phyloP scores from a whole-genome alignment of 2,329 filamentous ascomycete genomes.

The Fusarium napiforme region DNA sequence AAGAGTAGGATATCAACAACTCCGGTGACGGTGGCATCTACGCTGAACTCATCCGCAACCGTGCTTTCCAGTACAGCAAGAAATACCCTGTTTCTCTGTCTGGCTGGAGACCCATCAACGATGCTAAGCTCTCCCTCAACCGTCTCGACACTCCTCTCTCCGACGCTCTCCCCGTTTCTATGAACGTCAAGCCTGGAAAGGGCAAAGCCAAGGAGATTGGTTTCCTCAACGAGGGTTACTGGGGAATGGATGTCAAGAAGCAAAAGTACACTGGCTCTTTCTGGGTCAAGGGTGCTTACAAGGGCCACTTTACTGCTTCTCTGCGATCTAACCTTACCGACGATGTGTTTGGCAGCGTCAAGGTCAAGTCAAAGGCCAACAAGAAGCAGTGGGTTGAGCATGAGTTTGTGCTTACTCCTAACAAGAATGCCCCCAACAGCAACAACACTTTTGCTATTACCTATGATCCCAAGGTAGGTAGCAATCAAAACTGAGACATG shows the following conservation, averaged over 20 bases:
- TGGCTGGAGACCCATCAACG: conserved; percentile 58
- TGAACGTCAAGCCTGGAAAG: conserved; percentile 55
- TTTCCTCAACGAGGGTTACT: conserved; percentile 65
- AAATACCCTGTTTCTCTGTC: conserved; percentile 56
- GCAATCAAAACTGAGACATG: rapidly evolving
- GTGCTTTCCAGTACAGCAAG: conserved; percentile 71
- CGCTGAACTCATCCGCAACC: conserved; percentile 75
- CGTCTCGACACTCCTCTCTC: conserved; percentile 61
- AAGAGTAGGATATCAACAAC: conserved; percentile 68
- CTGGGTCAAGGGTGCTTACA: conserved; percentile 62
- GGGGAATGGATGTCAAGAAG: conserved; percentile 65
- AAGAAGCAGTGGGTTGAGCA: conserved; percentile 63
- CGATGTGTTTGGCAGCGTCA: conserved; percentile 58
- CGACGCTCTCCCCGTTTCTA: conserved; percentile 61
- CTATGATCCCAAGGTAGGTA: conserved; percentile 55
- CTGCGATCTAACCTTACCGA: conserved; percentile 58
- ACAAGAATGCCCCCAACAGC: conserved; percentile 59
- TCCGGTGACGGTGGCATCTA: conserved; percentile 79
- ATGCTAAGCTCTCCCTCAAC: conserved; percentile 59
- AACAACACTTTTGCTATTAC: conserved; percentile 68
- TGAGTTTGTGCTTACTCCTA: conserved; percentile 56
- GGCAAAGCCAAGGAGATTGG: conserved; percentile 52
- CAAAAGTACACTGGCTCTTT: conserved; percentile 62
- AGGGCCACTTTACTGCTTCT: conserved; percentile 59
- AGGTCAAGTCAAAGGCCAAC: conserved; percentile 56